These are phyloP conservation scores for Colletotrichum brevisporum DNA, from an alignment of 2,329 filamentous ascomycete genomes.

Conservation along the genomic window DNA sequence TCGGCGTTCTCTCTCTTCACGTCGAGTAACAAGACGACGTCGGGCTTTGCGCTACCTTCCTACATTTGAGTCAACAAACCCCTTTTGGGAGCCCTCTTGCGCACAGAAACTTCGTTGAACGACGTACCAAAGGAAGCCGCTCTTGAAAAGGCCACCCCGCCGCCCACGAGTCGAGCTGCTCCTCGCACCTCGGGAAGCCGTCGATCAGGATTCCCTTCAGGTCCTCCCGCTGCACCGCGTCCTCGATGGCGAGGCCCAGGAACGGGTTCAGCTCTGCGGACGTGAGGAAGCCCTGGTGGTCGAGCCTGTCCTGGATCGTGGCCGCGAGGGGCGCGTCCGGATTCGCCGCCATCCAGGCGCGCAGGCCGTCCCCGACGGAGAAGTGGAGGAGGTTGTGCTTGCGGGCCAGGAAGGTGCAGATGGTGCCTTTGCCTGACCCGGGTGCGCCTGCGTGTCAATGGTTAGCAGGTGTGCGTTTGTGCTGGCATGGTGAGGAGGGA, in stretches of 20 bases:
- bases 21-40: conserved; percentile 7
- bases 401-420: conserved; percentile 19
- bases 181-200: conserved; percentile 14
- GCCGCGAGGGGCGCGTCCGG: conserved; percentile 7
- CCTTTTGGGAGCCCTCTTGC: no score
- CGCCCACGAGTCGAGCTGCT: conserved; percentile 22
- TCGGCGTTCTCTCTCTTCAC: conserved; percentile 9
- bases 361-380: conserved; percentile 16
- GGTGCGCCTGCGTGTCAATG: conserved; percentile 4
- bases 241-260: conserved; percentile 12
- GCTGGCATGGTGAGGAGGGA: not conserved
- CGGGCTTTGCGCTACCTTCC: conserved; percentile 7
- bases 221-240: not conserved
- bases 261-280: conserved; percentile 18
- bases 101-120: no score
- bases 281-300: conserved; percentile 21
- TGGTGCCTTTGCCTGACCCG: conserved; percentile 24
- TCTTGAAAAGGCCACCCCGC: conserved; percentile 13
- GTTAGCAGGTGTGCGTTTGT: not conserved
- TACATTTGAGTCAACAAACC: not conserved
- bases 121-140: conserved; percentile 10
- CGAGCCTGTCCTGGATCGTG: conserved; percentile 20
- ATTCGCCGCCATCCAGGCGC: conserved; percentile 14
- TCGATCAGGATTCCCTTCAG: conserved; percentile 18
- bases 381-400: conserved; percentile 11